Conservation (phyloP, 2,329 filamentous ascomycete species). For the Exophiala spinifera region DNA sequence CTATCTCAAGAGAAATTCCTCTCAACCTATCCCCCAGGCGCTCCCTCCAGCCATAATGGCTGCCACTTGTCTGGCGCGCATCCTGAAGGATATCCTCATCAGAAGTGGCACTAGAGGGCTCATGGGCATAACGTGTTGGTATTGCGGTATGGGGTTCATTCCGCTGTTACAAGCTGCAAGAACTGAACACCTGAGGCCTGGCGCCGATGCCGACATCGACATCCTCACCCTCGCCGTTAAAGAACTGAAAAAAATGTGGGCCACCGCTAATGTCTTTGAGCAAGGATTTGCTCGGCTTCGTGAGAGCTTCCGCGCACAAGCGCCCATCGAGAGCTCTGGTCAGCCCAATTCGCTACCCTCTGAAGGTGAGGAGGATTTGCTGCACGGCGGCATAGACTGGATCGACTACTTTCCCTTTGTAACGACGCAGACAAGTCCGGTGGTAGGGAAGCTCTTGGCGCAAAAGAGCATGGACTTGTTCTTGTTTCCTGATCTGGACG, state of each 20-base stretch:
- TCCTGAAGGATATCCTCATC: constrained; percentile 39
- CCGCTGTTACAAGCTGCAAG: constrained; percentile 41
- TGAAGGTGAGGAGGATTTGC: neutral
- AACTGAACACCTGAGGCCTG: constrained; percentile 33
- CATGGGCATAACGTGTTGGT: constrained; percentile 46
- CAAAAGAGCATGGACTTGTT: constrained; percentile 12
- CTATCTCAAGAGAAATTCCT: constrained; percentile 36
- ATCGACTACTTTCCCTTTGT: constrained; percentile 38
- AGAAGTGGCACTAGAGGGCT: constrained; percentile 34
- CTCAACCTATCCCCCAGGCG: constrained; percentile 38
- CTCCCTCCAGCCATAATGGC: constrained; percentile 39
- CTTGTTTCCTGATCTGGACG: constrained; percentile 5
- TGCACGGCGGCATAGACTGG: constrained; percentile 33
- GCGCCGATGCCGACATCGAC: constrained; percentile 37
- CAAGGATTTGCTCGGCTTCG: constrained; percentile 34
- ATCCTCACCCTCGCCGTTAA: constrained; percentile 35
- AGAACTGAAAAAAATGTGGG: constrained; percentile 39
- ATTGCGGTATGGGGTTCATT: constrained; percentile 42
- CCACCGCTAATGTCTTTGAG: constrained; percentile 38
- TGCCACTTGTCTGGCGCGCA: constrained; percentile 40
- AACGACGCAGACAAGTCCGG: constrained; percentile 32
- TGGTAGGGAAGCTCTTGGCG: constrained; percentile 31
- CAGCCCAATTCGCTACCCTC: no score
- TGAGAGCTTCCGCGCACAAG: neutral
- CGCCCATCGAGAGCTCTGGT: neutral